Evolutionary conservation across 257 asterid genomes (phyloP), one percentile per base, ranked within the genome.

Genomic region (Fraxinus cuspidata): DNA sequence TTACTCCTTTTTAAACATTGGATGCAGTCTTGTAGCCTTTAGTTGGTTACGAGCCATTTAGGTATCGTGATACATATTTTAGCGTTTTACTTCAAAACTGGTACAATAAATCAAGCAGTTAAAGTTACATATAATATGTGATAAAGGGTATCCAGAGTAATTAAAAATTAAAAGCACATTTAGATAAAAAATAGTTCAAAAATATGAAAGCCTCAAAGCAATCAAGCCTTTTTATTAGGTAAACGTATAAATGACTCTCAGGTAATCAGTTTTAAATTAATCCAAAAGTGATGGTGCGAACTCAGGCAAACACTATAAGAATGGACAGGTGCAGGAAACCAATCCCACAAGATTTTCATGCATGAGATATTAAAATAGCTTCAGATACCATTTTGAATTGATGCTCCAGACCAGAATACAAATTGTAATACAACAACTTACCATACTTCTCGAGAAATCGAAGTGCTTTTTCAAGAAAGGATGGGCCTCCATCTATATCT

Each of bases 321-420:
- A 69, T 71, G 53, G 67, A 56, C 29, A 69, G 40, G 38, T 73
- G 74, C 56, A 21, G 63, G 72, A 75, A 63, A 63, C 40, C 42
- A 25, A 0, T 35, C 19, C 28, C 19, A 9, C 40, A 63, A 66
- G 37, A 79, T 74, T 63, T 42, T 44, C 28, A 25, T 28, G 8
- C 58, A 53, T 16, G 60, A 73, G 66, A 58, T 40, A 42, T 2
- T 13, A 64, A 63, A 56, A 69, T 65, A 80, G 65, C 67, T 77
- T 56, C 83, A 73, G 51, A 51, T 70, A 72, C 51, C 28, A 78
- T 70, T 75, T 72, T 71, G 56, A 72, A 12, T 19, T 67, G 69
- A 79, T 74, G 47, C 32, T 31, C 37, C 76, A 44, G 80, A 60
- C 74, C 66, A 58, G 35, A 37, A 60, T 73, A 53, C 71, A 71